Conservation (phyloP, 2,329 filamentous ascomycete genomes). For the Venturia oleaginea region DNA sequence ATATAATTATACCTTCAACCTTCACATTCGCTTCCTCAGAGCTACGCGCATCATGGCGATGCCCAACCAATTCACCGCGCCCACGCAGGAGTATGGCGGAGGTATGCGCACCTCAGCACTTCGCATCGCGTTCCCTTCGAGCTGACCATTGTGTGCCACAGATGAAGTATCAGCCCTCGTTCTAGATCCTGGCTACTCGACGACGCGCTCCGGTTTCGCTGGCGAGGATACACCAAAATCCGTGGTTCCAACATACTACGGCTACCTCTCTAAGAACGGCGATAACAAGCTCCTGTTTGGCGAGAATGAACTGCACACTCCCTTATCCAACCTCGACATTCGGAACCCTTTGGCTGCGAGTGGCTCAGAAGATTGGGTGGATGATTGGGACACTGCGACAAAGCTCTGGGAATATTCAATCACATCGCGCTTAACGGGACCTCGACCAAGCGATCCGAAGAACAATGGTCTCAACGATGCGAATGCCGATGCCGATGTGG, state of each 20-base stretch:
- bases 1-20: background rate
- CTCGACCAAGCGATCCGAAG: slow-evolving; percentile 57
- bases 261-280: slow-evolving; percentile 42
- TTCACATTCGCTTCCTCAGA: background rate
- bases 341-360: slow-evolving; percentile 87
- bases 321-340: slow-evolving; percentile 67
- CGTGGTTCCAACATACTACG: slow-evolving; percentile 85
- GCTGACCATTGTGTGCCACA: slow-evolving; percentile 29
- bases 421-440: slow-evolving; percentile 75
- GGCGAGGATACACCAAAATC: slow-evolving; percentile 97
- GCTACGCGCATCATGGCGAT: slow-evolving; percentile 7
- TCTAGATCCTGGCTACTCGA: slow-evolving; percentile 87
- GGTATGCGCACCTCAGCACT: slow-evolving; percentile 8
- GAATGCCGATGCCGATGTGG: slow-evolving; percentile 43
- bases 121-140: background rate
- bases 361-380: slow-evolving; percentile 56
- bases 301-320: slow-evolving; percentile 79
- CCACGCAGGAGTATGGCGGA: slow-evolving; percentile 14
- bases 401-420: slow-evolving; percentile 91
- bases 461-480: slow-evolving; percentile 74
- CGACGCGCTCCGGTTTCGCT: slow-evolving; percentile 88
- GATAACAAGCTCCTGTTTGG: slow-evolving; percentile 62
- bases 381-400: slow-evolving; percentile 90
- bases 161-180: slow-evolving; percentile 97
- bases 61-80: slow-evolving; percentile 13